Base-by-base conservation (phyloP, 148 eudicot genomes). In the Linanthus parryae region DNA sequence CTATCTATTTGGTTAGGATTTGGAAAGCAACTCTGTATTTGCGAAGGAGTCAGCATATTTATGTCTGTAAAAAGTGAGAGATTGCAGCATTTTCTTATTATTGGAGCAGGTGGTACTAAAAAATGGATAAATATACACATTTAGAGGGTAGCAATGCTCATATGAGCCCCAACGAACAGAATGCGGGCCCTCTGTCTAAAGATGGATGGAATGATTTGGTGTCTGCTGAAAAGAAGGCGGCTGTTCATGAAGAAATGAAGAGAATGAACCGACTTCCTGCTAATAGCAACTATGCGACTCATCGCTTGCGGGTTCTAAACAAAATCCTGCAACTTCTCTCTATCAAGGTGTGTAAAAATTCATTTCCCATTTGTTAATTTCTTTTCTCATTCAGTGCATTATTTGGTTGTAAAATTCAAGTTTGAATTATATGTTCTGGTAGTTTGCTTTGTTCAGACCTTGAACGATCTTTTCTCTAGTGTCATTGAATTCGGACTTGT, bases 301-400 rank as follows among this genome's bases (percentile, higher is more conserved):
- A 85, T 53, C 92, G 91, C 5, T 63, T 76, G 53, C 77, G 85
- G 48, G 91, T 85, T 61, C 82, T 90, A 26, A 74, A 73, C 75
- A 82, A 85, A 61, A 74, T 90, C 43, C 46, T 80, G 61, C 81
- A 85, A 42, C 97, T 90, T 51, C 51, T 90, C 63, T 78, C 88
- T 17, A 43, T 80, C 45, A 73, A 85, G 97, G 97, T 90, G 47
- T 20, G 34, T 12, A n/a, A 35, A 33, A 23, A 2, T 42, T 10
- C 14, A 9, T 9, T 3, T 11, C n/a, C n/a, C n/a, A n/a, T n/a
- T n/a, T n/a, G n/a, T n/a, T n/a, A n/a, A 23, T 7, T 5, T 40
- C 15, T 11, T 48, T 44, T 14, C 9, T 26, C 1, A 23, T 17
- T 4, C 25, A 18, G 13, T 8, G 2, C 22, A n/a, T 44, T 44